Percentiles rank a stretch among this genome's conserved stretches.
These are phyloP conservation scores for Aspergillus texensis DNA, from an alignment of 2,329 filamentous ascomycete species.

Conservation along the genomic window DNA sequence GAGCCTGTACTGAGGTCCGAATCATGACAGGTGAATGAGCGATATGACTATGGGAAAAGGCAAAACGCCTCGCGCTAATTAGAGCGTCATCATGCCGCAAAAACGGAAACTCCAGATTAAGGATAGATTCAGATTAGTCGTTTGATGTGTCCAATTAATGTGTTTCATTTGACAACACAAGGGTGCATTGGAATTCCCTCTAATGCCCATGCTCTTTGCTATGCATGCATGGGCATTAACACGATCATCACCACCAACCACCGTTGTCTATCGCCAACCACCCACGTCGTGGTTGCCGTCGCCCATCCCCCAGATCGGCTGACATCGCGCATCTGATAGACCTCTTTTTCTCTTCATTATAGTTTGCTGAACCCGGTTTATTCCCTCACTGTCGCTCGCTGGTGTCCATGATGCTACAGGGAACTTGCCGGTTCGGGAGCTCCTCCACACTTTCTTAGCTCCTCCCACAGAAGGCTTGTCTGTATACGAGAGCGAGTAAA, in stretches of 20 bases:
- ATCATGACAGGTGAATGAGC: slow-evolving; percentile 1
- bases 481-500: slow-evolving; percentile 11
- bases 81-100: neutral
- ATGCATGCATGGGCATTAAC: slow-evolving; percentile 1
- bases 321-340: slow-evolving; percentile 10
- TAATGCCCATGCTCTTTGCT: slow-evolving; percentile 2
- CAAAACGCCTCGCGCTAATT: neutral
- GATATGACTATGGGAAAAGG: neutral
- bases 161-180: neutral
- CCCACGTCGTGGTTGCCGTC: neutral
- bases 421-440: slow-evolving; percentile 10
- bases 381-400: neutral
- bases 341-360: neutral
- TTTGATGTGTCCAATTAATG: neutral
- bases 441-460: slow-evolving; percentile 17
- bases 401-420: slow-evolving; percentile 4
- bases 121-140: neutral
- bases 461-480: slow-evolving; percentile 24
- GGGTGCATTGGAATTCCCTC: neutral
- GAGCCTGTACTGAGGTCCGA: neutral
- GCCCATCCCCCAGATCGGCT: slow-evolving; percentile 13
- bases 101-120: neutral
- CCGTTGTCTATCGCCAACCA: neutral
- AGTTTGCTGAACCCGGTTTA: neutral
- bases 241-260: neutral